phyloP scores from a whole-genome alignment of 1,284 basidiomycete species.

The Puccinia novopanici region DNA sequence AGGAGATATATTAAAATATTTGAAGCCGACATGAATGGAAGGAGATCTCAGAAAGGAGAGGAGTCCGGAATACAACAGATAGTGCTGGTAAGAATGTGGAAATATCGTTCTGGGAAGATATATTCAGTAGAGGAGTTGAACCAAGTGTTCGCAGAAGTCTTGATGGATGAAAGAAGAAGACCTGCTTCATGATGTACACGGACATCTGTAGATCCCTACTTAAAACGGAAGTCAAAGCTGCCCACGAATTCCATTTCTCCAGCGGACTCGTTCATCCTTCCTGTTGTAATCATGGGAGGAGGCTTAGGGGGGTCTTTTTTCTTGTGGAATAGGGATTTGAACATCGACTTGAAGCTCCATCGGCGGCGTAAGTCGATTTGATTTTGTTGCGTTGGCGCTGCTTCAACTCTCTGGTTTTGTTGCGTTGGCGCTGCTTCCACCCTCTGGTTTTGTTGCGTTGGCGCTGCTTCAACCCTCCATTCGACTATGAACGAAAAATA shows the following conservation, averaged over 20 bases:
- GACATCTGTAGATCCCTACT: neutral
- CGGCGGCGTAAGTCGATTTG: neutral
- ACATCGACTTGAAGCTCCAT: neutral
- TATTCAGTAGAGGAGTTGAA: no score
- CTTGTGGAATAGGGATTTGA: neutral
- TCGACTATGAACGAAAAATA: neutral
- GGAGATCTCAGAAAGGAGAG: no score
- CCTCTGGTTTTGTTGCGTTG: neutral
- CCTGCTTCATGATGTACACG: neutral
- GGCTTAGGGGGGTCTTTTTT: neutral
- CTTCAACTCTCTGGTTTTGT: neutral
- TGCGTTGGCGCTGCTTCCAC: neutral
- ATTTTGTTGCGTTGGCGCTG: neutral
- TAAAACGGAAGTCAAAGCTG: no score
- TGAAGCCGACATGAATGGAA: no score
- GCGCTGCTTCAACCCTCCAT: neutral
- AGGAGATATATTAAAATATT: no score
- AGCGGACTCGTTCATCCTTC: neutral
- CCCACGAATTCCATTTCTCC: neutral
- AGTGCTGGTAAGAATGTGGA: no score
- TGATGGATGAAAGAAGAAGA: no score
- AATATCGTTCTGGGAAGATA: no score
- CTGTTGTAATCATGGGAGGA: neutral
- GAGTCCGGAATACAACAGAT: no score
- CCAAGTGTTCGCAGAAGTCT: no score